Conservation (phyloP, 345 rosid genomes). For the Trapa bicornis region DNA sequence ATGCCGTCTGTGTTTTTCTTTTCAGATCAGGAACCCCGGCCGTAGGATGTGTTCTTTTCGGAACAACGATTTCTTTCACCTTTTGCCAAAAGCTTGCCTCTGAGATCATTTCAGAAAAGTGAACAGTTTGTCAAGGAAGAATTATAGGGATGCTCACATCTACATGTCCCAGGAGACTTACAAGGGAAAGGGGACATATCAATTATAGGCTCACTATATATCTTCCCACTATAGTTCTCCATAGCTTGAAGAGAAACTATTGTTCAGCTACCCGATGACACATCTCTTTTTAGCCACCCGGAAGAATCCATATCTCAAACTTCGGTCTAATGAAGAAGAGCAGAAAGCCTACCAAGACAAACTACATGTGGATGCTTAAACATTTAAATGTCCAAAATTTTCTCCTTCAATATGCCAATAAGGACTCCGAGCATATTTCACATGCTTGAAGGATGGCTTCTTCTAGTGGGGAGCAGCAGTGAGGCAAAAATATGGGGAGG, state of each 20-base stretch:
- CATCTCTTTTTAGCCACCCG: background rate
- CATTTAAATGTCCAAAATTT: background rate
- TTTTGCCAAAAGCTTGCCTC: too few relatives aligned
- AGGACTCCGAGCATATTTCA: background rate
- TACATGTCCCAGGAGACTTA: background rate
- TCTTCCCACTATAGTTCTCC: background rate
- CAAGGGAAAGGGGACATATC: background rate
- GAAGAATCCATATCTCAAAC: background rate
- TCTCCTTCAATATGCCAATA: background rate
- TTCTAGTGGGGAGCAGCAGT: background rate
- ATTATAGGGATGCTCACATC: too few relatives aligned
- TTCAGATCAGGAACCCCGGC: too few relatives aligned
- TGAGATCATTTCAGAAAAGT: too few relatives aligned
- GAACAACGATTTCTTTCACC: too few relatives aligned
- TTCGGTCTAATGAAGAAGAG: background rate
- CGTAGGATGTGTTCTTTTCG: too few relatives aligned
- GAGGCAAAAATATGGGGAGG: conserved; percentile 6
- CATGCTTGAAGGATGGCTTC: background rate
- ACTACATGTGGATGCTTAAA: background rate
- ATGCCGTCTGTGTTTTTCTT: too few relatives aligned
- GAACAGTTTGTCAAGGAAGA: too few relatives aligned
- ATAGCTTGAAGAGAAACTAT: too few relatives aligned
- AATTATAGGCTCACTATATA: background rate
- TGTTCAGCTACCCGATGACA: background rate
- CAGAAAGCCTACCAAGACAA: conserved; percentile 3